A percentile compares a stretch with the other conserved stretches of the same genome.
Evolutionary conservation across 768 basidiomycete species (phyloP).

Genomic region (Kwoniella sp.): DNA sequence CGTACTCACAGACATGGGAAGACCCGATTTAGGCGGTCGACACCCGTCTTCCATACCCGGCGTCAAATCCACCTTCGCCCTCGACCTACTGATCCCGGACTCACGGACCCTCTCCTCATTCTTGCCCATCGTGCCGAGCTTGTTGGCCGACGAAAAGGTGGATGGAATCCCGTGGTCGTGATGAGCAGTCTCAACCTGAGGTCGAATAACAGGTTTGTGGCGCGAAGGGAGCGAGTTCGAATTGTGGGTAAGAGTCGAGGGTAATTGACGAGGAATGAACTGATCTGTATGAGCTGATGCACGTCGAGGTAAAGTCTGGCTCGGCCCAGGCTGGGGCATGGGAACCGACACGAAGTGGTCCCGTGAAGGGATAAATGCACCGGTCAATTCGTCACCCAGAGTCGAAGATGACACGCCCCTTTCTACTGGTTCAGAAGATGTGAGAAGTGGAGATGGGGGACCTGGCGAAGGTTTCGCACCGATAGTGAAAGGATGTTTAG

Average conservation of each 20-base stretch:
- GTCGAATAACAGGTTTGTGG: not conserved
- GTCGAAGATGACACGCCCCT: not conserved
- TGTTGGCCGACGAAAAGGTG: not conserved
- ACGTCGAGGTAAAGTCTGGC: not conserved
- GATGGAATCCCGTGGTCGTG: not conserved
- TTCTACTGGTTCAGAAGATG: too few species aligned
- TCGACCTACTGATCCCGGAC: constrained; percentile 6
- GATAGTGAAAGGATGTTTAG: constrained; percentile 21
- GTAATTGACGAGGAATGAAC: constrained; percentile 7
- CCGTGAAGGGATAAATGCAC: not conserved
- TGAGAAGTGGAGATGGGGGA: not conserved
- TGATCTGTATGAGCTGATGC: not conserved
- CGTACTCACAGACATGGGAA: constrained; percentile 30
- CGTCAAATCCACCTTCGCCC: constrained; percentile 32
- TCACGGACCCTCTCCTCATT: not conserved
- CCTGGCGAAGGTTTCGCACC: constrained; percentile 21
- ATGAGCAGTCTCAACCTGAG: not conserved
- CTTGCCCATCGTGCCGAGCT: not conserved
- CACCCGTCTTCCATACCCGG: constrained; percentile 39
- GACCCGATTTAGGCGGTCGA: constrained; percentile 37
- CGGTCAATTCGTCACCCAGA: not conserved
- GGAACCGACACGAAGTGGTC: not conserved
- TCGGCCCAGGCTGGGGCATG: not conserved
- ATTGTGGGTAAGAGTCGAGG: not conserved
- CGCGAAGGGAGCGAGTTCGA: not conserved